Evolutionary conservation across 495 filamentous ascomycete species (phyloP), one percentile per base, ranked within the genome.

Genomic region (Neurospora sp.): DNA sequence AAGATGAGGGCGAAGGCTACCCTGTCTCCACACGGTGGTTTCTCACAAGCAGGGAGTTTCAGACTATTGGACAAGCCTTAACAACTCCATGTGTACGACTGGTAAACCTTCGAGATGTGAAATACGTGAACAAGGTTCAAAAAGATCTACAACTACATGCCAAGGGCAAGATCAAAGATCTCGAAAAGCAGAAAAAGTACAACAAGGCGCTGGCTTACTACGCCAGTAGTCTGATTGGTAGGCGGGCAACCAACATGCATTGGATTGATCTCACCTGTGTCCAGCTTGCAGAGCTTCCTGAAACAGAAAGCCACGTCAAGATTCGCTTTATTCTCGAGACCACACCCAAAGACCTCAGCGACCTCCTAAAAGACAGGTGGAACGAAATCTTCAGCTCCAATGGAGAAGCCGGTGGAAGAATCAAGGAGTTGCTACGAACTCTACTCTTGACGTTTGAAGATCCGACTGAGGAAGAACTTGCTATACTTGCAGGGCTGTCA

Each of bases 181-280:
- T 82, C 2, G 76, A 77, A 39, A 72, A 78, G 12, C 71, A 76
- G 44, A 82, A 82, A 75, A 73, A 73, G 2, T 82, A 82, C 65
- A 80, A 77, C 48, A 82, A 79, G 61, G 78, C 80, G 6, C 70
- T 82, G 1, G 71, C 80, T n/a, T 82, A 80, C 41, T 81, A 78
- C 53, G 77, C 80, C 5, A 78, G 80, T 68, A 81, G 77, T 72
- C 74, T 81, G 2, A 79, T 81, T 18, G 80, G 80, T 2, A 77
- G 72, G 31, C 79, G 78, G 22, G 78, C 80, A 12, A 75, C 79
- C 59, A 80, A 79, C 68, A 80, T 80, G 1, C 77, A 82, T 35
- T 82, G 80, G 80, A 81, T 82, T 40, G 80, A 82, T 39, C 77
- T 82, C 35, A 78, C 78, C 16, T 77, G 76, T 27, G 74, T 82